These are phyloP conservation scores for barrel medic (Medicago truncatula) DNA, from an alignment of 306 rosid species.

Conservation along the genomic window DNA sequence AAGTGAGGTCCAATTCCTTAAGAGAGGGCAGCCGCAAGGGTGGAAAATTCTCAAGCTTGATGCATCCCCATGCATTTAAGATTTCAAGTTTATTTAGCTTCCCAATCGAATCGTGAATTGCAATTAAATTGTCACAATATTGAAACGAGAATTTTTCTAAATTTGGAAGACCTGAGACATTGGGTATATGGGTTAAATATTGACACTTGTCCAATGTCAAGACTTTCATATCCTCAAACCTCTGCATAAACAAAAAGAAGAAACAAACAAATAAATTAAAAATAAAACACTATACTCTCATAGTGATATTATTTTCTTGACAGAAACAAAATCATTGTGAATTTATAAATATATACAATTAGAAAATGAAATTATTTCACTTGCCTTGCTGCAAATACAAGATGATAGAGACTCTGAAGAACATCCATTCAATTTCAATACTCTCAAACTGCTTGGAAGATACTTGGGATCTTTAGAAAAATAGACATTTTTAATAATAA, in stretches of 20 bases:
- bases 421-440: background rate
- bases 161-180: background rate
- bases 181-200: background rate
- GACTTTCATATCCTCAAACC: background rate
- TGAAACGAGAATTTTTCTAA: background rate
- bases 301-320: no score
- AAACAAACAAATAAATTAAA: background rate
- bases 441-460: slow-evolving; percentile 19
- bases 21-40: slow-evolving; percentile 2
- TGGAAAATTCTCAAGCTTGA: slow-evolving; percentile 6
- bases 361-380: background rate
- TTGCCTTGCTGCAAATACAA: background rate
- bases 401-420: background rate
- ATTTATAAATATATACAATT: no score
- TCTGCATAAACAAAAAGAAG: slow-evolving; percentile 1
- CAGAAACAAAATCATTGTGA: no score
- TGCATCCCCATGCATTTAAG: background rate
- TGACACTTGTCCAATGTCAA: background rate
- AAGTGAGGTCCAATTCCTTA: background rate
- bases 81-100: background rate
- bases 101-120: background rate
- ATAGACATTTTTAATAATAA: background rate
- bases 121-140: background rate
- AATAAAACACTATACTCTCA: no score
- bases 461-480: background rate